Conservation (phyloP, 2,329 filamentous ascomycete species). For the Claviceps sp. region DNA sequence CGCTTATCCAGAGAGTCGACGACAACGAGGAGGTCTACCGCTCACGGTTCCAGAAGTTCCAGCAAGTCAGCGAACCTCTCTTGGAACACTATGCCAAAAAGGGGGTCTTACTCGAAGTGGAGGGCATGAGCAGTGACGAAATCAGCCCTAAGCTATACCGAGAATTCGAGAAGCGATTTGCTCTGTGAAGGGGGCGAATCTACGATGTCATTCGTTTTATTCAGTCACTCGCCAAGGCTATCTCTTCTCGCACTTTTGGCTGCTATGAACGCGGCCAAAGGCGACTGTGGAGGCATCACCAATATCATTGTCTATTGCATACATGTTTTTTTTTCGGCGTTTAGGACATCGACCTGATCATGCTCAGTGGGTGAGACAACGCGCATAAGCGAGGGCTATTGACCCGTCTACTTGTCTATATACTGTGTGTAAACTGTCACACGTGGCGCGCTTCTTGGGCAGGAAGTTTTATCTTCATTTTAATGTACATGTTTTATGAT, state of each 20-base stretch:
- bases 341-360: background rate
- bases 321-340: background rate
- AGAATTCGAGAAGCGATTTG: constrained; percentile 70
- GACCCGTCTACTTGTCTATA: background rate
- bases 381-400: no score
- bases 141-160: constrained; percentile 80
- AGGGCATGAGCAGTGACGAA: constrained; percentile 84
- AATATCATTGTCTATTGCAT: background rate
- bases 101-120: constrained; percentile 74
- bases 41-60: constrained; percentile 66
- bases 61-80: constrained; percentile 72
- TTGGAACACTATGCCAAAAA: constrained; percentile 79
- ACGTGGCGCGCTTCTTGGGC: background rate
- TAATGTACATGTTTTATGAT: constrained; percentile 3
- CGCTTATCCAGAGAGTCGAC: constrained; percentile 67
- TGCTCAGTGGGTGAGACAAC: background rate
- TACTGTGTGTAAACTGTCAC: background rate
- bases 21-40: constrained; percentile 82
- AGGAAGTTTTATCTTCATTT: background rate
- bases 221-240: no score
- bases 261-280: background rate
- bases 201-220: background rate
- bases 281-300: background rate
- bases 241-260: background rate
- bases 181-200: constrained; percentile 8